Evolutionary conservation across 371 early-diverging fungal genomes (phyloP).

Genomic region (Conidiobolus incongruus): DNA sequence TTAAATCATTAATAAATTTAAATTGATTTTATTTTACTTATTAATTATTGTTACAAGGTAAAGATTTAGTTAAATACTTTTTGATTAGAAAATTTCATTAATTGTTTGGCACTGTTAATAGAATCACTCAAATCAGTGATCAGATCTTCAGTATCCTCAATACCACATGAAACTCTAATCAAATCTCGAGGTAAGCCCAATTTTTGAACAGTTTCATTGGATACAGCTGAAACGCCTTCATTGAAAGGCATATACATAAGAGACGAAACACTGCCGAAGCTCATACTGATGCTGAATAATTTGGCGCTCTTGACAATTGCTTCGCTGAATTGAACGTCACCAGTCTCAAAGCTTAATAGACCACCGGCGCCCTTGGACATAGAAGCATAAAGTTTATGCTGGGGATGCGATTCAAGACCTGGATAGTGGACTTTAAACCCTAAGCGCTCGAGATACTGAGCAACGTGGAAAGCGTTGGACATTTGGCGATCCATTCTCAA

Average conservation of each 20-base stretch:
- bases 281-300: conserved; percentile 65
- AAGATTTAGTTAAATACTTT: too few relatives aligned
- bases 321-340: conserved; percentile 40
- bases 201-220: conserved; percentile 42
- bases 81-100: too few relatives aligned
- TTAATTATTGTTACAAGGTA: too few relatives aligned
- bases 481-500: conserved; percentile 79
- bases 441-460: conserved; percentile 34
- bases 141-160: conserved; percentile 63
- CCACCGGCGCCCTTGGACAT: conserved; percentile 69
- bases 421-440: conserved; percentile 67
- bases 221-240: conserved; percentile 70
- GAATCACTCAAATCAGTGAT: conserved; percentile 22
- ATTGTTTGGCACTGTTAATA: too few relatives aligned
- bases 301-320: conserved; percentile 32
- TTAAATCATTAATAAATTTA: too few relatives aligned
- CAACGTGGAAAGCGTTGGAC: conserved; percentile 59
- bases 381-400: conserved; percentile 54
- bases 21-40: too few relatives aligned
- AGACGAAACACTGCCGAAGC: conserved; percentile 68
- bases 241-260: conserved; percentile 61
- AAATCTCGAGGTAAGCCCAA: conserved; percentile 65
- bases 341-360: conserved; percentile 67
- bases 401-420: conserved; percentile 55
- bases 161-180: conserved; percentile 58